A percentile compares a stretch with the other conserved stretches of the same genome.
These are phyloP conservation scores for Kalmusia sp. DNA, from an alignment of 2,329 filamentous ascomycete genomes.

Conservation along the genomic window DNA sequence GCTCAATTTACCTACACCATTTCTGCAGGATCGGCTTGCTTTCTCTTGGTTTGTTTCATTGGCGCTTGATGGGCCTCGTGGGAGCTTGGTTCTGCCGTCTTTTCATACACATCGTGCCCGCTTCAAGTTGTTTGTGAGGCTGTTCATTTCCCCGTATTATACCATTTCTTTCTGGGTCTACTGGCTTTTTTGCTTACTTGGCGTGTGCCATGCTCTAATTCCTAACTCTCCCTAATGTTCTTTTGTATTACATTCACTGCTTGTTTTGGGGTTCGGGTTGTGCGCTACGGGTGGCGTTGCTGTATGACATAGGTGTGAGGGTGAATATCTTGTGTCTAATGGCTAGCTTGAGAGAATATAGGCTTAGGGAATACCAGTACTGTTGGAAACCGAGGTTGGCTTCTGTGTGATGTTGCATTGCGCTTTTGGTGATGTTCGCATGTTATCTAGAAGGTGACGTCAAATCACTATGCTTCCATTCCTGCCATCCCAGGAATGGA, in stretches of 20 bases:
- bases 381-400: too few relatives aligned
- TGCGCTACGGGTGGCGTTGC: not conserved
- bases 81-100: not conserved
- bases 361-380: slow-evolving; percentile 5
- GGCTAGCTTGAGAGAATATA: slow-evolving; percentile 1
- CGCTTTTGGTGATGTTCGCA: too few relatives aligned
- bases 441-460: too few relatives aligned
- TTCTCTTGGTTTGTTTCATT: not conserved
- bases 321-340: slow-evolving; percentile 21
- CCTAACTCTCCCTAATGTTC: slow-evolving; percentile 15
- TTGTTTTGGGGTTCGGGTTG: not conserved
- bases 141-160: slow-evolving; percentile 16
- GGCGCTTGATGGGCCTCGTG: slow-evolving; percentile 11
- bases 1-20: not conserved
- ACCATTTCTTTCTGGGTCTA: slow-evolving; percentile 16
- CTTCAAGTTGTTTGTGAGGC: not conserved
- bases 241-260: not conserved
- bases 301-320: not conserved
- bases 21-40: slow-evolving; percentile 9
- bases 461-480: too few relatives aligned
- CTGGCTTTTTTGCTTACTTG: not conserved
- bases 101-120: not conserved
- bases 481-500: too few relatives aligned
- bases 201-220: slow-evolving; percentile 15
- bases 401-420: too few relatives aligned